A percentile compares a stretch with the other conserved stretches of the same genome.
Conservation (phyloP, 73 alveolate genomes). For the Tetrahymena thermophila region DNA sequence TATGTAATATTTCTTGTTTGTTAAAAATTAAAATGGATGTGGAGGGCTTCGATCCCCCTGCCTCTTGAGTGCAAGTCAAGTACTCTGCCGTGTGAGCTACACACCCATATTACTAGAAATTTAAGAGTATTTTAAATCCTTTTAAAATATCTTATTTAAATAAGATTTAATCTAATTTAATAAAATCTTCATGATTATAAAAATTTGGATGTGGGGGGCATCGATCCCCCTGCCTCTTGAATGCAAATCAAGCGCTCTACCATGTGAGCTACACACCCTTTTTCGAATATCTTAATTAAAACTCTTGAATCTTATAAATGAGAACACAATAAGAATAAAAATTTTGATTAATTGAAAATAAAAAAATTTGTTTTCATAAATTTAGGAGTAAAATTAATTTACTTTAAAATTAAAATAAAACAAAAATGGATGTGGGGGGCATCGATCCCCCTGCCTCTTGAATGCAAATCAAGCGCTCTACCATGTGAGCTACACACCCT, state of each 20-base stretch:
- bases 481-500: neutral
- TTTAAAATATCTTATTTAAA: too few species aligned
- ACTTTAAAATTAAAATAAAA: too few species aligned
- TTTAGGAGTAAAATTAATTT: too few species aligned
- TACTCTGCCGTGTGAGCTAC: constrained; percentile 3
- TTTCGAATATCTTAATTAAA: neutral
- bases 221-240: neutral
- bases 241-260: neutral
- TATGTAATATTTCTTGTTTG: too few species aligned
- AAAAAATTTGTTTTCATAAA: too few species aligned
- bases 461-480: neutral
- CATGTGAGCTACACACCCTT: neutral
- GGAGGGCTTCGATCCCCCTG: constrained; percentile 7
- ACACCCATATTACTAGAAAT: too few species aligned
- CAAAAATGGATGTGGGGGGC: neutral
- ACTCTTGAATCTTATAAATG: neutral
- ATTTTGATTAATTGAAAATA: too few species aligned
- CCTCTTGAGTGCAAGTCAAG: constrained; percentile 4
- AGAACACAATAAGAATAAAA: too few species aligned
- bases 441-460: neutral
- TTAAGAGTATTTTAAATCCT: too few species aligned
- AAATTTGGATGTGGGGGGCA: neutral
- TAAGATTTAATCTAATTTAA: neutral
- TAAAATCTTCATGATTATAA: neutral
- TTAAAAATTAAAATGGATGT: neutral